Evolutionary conservation across 108 stramenopile species (phyloP).

Genomic region (Hondaea fermentalgiana): DNA sequence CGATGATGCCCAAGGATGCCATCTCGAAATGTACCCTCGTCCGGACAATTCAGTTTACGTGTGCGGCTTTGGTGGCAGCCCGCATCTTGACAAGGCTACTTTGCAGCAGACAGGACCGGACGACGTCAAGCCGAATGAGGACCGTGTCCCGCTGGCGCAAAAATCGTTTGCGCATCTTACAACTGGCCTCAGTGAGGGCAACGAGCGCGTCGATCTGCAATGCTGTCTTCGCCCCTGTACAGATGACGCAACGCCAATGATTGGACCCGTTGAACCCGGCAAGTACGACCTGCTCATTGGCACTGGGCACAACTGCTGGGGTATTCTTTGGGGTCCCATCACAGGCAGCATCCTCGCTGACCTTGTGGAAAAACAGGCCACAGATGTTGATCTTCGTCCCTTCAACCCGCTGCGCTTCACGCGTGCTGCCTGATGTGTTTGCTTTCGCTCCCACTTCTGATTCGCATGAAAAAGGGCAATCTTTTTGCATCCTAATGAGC

Average conservation of each 20-base stretch:
- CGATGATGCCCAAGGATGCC: constrained; percentile 75
- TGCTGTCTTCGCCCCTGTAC: constrained; percentile 61
- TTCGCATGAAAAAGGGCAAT: too few species aligned
- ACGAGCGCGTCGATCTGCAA: constrained; percentile 13
- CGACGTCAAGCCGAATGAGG: constrained; percentile 65
- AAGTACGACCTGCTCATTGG: constrained; percentile 71
- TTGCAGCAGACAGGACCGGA: constrained; percentile 43
- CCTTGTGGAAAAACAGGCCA: constrained; percentile 65
- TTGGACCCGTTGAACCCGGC: constrained; percentile 68
- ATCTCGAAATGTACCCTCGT: constrained; percentile 45
- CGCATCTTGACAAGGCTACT: constrained; percentile 73
- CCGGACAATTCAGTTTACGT: constrained; percentile 68
- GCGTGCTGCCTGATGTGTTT: too few species aligned
- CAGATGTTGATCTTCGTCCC: constrained; percentile 31
- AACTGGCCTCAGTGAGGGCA: constrained; percentile 33
- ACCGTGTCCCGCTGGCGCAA: constrained; percentile 66
- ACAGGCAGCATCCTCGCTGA: constrained; percentile 76
- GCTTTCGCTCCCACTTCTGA: too few species aligned
- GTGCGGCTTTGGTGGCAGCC: constrained; percentile 86
- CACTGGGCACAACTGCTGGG: constrained; percentile 95
- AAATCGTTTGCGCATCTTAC: constrained; percentile 64
- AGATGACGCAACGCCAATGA: constrained; percentile 80
- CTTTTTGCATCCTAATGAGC: too few species aligned
- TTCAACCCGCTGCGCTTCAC: constrained; percentile 41
- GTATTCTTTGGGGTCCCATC: constrained; percentile 89